phyloP scores from a whole-genome alignment of 192 early-diverging fungal species.

The Fimicolochytrium jonesii region DNA sequence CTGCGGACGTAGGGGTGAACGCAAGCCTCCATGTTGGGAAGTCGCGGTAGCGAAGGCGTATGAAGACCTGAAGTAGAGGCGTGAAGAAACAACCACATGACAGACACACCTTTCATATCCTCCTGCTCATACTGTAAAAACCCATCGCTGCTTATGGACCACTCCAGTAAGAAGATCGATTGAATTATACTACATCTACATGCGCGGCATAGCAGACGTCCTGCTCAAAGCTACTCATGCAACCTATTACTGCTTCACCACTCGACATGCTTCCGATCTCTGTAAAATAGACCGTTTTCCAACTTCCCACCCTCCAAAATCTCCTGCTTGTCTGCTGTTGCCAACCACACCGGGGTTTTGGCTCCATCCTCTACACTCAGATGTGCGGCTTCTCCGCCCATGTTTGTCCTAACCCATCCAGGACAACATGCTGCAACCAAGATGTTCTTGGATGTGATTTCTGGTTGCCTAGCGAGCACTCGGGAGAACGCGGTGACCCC shows the following conservation, averaged over 20 bases:
- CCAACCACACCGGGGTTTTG: constrained; percentile 8
- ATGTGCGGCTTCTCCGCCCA: constrained; percentile 7
- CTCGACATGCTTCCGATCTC: neutral
- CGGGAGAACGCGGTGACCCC: constrained; percentile 8
- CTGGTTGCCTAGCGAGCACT: constrained; percentile 1
- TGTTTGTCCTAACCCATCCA: constrained; percentile 14
- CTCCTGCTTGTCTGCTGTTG: neutral
- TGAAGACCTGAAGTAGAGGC: too few relatives aligned
- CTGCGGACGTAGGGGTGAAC: too few relatives aligned
- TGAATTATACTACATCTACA: too few relatives aligned
- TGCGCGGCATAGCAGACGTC: too few relatives aligned
- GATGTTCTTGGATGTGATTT: neutral
- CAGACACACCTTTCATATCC: too few relatives aligned
- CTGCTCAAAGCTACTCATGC: too few relatives aligned
- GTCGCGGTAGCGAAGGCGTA: too few relatives aligned
- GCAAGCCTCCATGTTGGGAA: too few relatives aligned
- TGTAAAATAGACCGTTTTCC: constrained; percentile 11
- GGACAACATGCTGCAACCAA: constrained; percentile 19
- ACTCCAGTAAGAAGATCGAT: too few relatives aligned
- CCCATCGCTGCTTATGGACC: too few relatives aligned
- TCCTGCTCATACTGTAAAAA: too few relatives aligned
- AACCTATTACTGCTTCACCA: constrained; percentile 3
- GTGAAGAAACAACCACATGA: too few relatives aligned
- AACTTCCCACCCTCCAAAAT: neutral
- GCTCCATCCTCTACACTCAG: constrained; percentile 2